Conservation (phyloP, 441 rosid genomes). For the Croton laevigatus region DNA sequence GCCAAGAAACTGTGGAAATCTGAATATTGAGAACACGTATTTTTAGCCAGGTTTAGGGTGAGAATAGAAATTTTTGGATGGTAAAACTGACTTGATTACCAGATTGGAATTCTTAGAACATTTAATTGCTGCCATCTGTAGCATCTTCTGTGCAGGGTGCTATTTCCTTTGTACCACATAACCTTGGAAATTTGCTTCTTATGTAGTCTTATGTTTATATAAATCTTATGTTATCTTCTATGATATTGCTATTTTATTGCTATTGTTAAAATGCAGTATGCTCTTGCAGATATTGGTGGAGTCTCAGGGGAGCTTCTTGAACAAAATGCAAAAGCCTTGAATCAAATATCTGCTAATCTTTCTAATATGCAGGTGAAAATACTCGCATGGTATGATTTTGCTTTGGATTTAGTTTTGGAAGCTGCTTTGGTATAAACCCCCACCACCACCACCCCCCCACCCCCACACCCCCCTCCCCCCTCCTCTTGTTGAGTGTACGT, state of each 20-base stretch:
- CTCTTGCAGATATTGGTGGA: slow-evolving; percentile 53
- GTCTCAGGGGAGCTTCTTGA: slow-evolving; percentile 49
- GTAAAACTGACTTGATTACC: not conserved
- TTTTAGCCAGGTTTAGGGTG: not conserved
- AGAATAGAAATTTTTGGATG: no score
- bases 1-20: not conserved
- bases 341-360: slow-evolving; percentile 55
- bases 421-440: not conserved
- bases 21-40: not conserved
- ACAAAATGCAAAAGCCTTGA: slow-evolving; percentile 47
- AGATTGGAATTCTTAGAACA: not conserved
- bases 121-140: not conserved
- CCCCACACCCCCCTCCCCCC: no score
- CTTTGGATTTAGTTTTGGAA: slow-evolving; percentile 15
- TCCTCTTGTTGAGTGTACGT: no score
- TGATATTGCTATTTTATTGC: slow-evolving; percentile 11
- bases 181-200: not conserved
- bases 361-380: slow-evolving; percentile 44
- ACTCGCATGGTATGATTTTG: slow-evolving; percentile 11
- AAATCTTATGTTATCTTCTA: not conserved
- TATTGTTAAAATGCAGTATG: slow-evolving; percentile 17
- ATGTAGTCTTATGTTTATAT: not conserved
- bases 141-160: not conserved
- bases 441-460: no score
- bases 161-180: not conserved